A percentile compares a stretch with the other conserved stretches of the same genome.
phyloP scores from a whole-genome alignment of 2,329 filamentous ascomycete species.

The Venturia asperata region DNA sequence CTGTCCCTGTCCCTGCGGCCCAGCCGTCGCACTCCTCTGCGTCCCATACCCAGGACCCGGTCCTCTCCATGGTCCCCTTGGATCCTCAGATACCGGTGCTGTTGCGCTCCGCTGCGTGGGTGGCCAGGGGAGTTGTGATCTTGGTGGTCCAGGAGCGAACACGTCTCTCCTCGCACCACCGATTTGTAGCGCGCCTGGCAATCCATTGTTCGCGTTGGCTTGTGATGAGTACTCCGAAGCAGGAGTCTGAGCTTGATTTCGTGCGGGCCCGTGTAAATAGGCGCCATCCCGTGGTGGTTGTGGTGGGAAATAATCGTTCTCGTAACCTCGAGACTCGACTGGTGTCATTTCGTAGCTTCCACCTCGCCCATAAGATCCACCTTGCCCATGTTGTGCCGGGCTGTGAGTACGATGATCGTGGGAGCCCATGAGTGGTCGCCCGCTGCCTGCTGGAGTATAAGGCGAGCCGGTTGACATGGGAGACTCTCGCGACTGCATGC shows the following conservation, averaged over 20 bases:
- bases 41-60: conserved; percentile 6
- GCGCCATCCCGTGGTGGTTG: not conserved
- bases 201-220: not conserved
- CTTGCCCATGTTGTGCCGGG: not conserved
- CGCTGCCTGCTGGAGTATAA: conserved; percentile 5
- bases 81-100: conserved; percentile 8
- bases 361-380: conserved; percentile 4
- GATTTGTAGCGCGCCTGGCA: conserved; percentile 2
- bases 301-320: conserved; percentile 10
- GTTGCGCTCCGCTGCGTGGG: conserved; percentile 15
- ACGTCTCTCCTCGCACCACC: conserved; percentile 14
- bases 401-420: conserved; percentile 12
- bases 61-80: conserved; percentile 1
- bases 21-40: conserved; percentile 14
- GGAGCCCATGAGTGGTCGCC: conserved; percentile 14
- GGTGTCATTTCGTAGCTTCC: conserved; percentile 20
- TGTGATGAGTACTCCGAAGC: not conserved
- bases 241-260: not conserved
- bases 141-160: conserved; percentile 15
- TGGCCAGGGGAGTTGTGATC: conserved; percentile 2
- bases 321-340: conserved; percentile 16
- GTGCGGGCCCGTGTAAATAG: not conserved
- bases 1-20: not conserved
- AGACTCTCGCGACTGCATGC: conserved; percentile 1
- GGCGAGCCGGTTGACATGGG: conserved; percentile 1